phyloP scores from a whole-genome alignment of 1,284 basidiomycete species.

The Dichomitus squalens region DNA sequence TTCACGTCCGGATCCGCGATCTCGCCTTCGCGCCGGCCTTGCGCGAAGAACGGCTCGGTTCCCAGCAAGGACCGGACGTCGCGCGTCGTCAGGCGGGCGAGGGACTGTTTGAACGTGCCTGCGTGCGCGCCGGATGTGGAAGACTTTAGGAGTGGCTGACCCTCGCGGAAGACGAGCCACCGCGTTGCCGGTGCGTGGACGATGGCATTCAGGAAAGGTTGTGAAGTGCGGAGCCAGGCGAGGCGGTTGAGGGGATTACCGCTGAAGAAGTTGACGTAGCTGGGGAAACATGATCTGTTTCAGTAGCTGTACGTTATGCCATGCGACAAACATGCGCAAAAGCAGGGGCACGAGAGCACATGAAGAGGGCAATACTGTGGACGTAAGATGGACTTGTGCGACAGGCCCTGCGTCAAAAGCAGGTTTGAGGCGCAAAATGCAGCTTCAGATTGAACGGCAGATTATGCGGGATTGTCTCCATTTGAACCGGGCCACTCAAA shows the following conservation, averaged over 20 bases:
- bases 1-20: slow-evolving; percentile 43
- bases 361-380: neutral
- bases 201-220: slow-evolving; percentile 72
- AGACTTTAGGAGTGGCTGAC: slow-evolving; percentile 58
- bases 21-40: slow-evolving; percentile 57
- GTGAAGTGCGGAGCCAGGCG: slow-evolving; percentile 80
- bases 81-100: slow-evolving; percentile 57
- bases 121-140: slow-evolving; percentile 12
- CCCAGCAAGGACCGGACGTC: slow-evolving; percentile 53
- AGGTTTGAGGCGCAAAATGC: too few relatives aligned
- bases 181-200: slow-evolving; percentile 57
- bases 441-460: too few relatives aligned
- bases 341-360: neutral
- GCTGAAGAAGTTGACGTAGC: slow-evolving; percentile 62
- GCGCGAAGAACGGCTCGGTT: slow-evolving; percentile 61
- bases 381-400: too few relatives aligned
- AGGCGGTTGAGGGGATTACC: slow-evolving; percentile 86
- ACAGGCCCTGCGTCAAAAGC: too few relatives aligned
- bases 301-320: slow-evolving; percentile 12
- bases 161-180: slow-evolving; percentile 78
- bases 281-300: slow-evolving; percentile 23
- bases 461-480: too few relatives aligned
- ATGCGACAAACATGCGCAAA: slow-evolving; percentile 3
- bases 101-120: slow-evolving; percentile 30
- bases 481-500: too few relatives aligned